Evolutionary conservation across 2,329 filamentous ascomycete species (phyloP).

Genomic region (Acrocalymma vagum): DNA sequence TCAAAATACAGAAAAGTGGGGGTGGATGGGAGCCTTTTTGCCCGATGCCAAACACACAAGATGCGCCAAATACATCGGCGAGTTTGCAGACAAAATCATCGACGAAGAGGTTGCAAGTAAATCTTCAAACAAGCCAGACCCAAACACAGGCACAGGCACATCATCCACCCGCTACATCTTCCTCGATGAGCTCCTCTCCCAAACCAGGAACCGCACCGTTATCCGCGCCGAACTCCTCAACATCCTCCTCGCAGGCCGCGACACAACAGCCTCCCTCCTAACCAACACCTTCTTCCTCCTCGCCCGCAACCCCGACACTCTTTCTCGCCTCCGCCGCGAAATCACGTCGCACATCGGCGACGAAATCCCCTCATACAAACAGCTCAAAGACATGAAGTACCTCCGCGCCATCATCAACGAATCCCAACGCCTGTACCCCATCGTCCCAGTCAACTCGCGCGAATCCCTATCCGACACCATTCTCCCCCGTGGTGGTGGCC

Average conservation of each 20-base stretch:
- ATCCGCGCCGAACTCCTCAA: slow-evolving; percentile 42
- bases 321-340: slow-evolving; percentile 45
- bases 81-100: slow-evolving; percentile 24
- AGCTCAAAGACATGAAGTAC: slow-evolving; percentile 41
- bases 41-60: slow-evolving; percentile 25
- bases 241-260: slow-evolving; percentile 44
- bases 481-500: slow-evolving; percentile 40
- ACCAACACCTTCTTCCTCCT: slow-evolving; percentile 45
- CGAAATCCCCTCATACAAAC: slow-evolving; percentile 27
- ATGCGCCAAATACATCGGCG: slow-evolving; percentile 14
- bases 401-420: slow-evolving; percentile 41
- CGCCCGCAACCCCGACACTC: slow-evolving; percentile 43
- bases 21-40: slow-evolving; percentile 17
- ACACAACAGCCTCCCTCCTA: slow-evolving; percentile 41
- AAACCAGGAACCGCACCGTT: slow-evolving; percentile 18
- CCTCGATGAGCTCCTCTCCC: slow-evolving; percentile 29
- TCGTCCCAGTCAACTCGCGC: slow-evolving; percentile 40
- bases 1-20: slow-evolving; percentile 20
- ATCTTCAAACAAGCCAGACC: neutral
- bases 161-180: slow-evolving; percentile 27
- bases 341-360: slow-evolving; percentile 55
- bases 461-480: slow-evolving; percentile 34
- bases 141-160: slow-evolving; percentile 2
- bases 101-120: slow-evolving; percentile 14
- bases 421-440: slow-evolving; percentile 37